Conservation (phyloP, 2,329 filamentous ascomycete genomes). For the Trichoderma endophyticum region DNA sequence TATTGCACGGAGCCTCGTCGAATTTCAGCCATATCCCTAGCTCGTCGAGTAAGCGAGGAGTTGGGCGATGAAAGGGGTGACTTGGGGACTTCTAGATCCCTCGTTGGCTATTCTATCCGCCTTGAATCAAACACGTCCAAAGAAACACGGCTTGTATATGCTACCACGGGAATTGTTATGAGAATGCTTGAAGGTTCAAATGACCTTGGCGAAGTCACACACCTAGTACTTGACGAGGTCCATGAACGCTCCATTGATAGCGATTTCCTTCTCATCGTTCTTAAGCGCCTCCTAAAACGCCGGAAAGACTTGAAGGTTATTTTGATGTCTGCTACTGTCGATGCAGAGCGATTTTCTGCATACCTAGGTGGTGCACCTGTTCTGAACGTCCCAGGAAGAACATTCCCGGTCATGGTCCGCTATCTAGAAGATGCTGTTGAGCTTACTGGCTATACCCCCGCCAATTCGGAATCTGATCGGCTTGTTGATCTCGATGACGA, state of each 20-base stretch:
- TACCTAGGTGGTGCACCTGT: constrained; percentile 86
- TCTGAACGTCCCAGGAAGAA: constrained; percentile 85
- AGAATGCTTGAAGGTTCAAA: constrained; percentile 91
- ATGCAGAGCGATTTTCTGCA: constrained; percentile 84
- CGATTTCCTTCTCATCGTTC: constrained; percentile 89
- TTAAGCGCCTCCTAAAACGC: constrained; percentile 74
- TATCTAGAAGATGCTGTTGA: constrained; percentile 94
- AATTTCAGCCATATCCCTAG: constrained; percentile 93
- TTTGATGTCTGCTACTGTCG: constrained; percentile 96
- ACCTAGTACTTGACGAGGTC: constrained; percentile 94
- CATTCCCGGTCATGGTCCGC: constrained; percentile 83
- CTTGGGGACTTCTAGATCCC: constrained; percentile 74
- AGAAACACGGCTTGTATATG: constrained; percentile 83
- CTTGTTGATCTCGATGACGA: constrained; percentile 64
- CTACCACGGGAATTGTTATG: constrained; percentile 91
- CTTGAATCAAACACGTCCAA: constrained; percentile 82
- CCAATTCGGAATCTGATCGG: constrained; percentile 44
- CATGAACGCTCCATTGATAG: constrained; percentile 96
- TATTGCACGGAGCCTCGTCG: constrained; percentile 94
- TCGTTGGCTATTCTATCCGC: constrained; percentile 92
- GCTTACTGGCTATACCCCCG: constrained; percentile 68
- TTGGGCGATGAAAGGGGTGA: constrained; percentile 81
- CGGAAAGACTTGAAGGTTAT: constrained; percentile 86
- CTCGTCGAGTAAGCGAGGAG: constrained; percentile 89
- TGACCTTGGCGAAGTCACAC: constrained; percentile 83